Conservation (phyloP, 2,329 filamentous ascomycete species). For the Hymenoscyphus occultus region DNA sequence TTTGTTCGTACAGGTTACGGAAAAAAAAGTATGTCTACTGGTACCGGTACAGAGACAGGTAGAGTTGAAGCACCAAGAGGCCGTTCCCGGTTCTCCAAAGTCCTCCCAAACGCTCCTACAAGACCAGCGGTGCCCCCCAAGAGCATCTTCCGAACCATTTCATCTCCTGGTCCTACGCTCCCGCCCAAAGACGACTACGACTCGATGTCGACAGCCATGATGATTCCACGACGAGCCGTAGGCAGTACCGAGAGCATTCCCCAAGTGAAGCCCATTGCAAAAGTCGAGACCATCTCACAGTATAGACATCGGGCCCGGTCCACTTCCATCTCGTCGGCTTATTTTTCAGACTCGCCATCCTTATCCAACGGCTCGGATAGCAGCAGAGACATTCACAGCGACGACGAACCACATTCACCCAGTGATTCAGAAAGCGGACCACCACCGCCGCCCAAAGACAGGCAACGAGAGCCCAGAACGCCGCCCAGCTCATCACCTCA, state of each 20-base stretch:
- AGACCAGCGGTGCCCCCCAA: slow-evolving; percentile 13
- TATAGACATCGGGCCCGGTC: background rate
- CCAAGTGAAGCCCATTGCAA: background rate
- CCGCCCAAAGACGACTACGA: slow-evolving; percentile 18
- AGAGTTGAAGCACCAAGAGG: slow-evolving; percentile 24
- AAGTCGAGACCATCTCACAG: slow-evolving; percentile 1
- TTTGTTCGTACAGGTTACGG: too few species aligned
- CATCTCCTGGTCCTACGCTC: slow-evolving; percentile 27
- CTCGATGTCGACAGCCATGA: slow-evolving; percentile 18
- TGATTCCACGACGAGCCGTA: slow-evolving; percentile 32
- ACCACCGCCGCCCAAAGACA: slow-evolving; percentile 28
- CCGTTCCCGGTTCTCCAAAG: slow-evolving; percentile 31
- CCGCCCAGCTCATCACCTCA: slow-evolving; percentile 9
- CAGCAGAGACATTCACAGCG: slow-evolving; percentile 19
- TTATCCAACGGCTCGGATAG: slow-evolving; percentile 21
- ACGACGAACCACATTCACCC: slow-evolving; percentile 28
- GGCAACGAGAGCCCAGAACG: slow-evolving; percentile 16
- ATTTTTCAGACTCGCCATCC: slow-evolving; percentile 27
- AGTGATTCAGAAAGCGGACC: slow-evolving; percentile 25
- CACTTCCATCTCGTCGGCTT: slow-evolving; percentile 13
- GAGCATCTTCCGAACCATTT: slow-evolving; percentile 13
- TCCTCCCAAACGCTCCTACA: slow-evolving; percentile 24
- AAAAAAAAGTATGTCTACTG: slow-evolving; percentile 11
- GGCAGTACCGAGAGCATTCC: slow-evolving; percentile 17
- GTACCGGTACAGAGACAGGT: background rate